Base-by-base conservation (phyloP, 768 basidiomycete genomes). In the Pulveroboletus frians region DNA sequence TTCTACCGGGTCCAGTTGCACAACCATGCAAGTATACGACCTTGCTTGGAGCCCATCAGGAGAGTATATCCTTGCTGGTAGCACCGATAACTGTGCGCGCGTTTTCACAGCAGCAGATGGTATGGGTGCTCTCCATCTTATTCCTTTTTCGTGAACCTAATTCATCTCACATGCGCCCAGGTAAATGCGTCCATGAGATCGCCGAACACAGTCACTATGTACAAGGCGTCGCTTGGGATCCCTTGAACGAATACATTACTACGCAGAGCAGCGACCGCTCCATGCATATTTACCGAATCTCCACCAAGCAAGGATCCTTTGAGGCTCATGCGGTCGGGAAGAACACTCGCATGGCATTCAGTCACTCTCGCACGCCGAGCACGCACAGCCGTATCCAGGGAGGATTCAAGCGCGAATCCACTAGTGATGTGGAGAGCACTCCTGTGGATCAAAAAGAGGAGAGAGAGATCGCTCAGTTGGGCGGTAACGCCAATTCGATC, bases 211-310 rank as follows among this genome's bases (percentile, higher is more conserved):
- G 79, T 30, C 95, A 98, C 68, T 97, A 90, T 63, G 96, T 99
- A 0, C 96, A 99, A 72, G 96, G 96, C 9, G 96, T 98, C 26
- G 91, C 95, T 0, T 99, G 96, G 96, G 96, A 99, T 57, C 96
- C 96, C 1, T 70, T 96, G 59, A 93, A 95, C 66, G 92, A 96
- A 67, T 98, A 88, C 63, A 90, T 99, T 52, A 94, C 96, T 4
- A 98, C 96, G 0, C 96, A 99, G 64, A 92, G 90, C 67, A 91
- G 87, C 61, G 96, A 99, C 69, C 79, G 95, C 39, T 88, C 92
- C 18, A 95, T 98, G 81, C 92, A 97, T 65, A 83, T 99, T 57
- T 92, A 97, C 69, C 79, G 80, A 53, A 83, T 97, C 56, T 80
- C 81, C 8, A 80, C 80, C 48, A 86, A 87, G 50, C 79, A 85